Evolutionary conservation across 306 rosid species (phyloP).

Genomic region (Sesbania bispinosa): DNA sequence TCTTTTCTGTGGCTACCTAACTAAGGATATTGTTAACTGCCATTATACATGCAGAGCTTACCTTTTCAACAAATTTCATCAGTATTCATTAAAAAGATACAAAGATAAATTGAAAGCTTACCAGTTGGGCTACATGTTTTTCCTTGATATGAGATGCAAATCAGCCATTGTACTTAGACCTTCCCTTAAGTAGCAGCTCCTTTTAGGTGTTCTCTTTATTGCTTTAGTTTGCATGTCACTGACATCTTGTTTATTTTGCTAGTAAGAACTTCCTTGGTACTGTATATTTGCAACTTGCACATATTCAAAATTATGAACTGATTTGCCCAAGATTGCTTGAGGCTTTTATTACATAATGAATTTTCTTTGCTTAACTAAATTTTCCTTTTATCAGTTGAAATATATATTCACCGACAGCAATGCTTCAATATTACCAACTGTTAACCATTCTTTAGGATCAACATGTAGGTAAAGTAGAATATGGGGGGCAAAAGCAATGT

Average conservation of each 20-base stretch:
- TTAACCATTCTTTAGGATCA: conserved; percentile 58
- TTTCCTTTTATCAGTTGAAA: conserved; percentile 10
- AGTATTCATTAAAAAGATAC: not conserved
- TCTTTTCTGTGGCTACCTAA: not conserved
- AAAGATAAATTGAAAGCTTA: not conserved
- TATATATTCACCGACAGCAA: conserved; percentile 12
- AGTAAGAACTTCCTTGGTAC: conserved; percentile 7
- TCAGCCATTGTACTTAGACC: conserved; percentile 3
- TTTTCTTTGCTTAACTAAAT: not conserved
- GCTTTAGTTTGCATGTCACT: conserved; percentile 5
- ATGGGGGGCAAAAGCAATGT: conserved; percentile 61
- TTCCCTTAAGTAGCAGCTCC: not conserved
- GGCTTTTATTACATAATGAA: not conserved
- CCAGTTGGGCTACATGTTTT: conserved; percentile 3
- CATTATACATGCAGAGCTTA: not conserved
- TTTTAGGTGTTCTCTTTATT: conserved; percentile 3
- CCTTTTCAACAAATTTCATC: not conserved
- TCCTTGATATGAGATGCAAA: conserved; percentile 8
- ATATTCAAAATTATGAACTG: not conserved
- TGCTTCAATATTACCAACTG: conserved; percentile 28
- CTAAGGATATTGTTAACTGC: not conserved
- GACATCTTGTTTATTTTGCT: conserved; percentile 16
- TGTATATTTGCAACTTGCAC: not conserved
- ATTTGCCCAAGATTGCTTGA: not conserved
- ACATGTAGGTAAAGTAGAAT: conserved; percentile 69